Conservation (phyloP, 208 protist genomes). For the Trypanosoma vivax region DNA sequence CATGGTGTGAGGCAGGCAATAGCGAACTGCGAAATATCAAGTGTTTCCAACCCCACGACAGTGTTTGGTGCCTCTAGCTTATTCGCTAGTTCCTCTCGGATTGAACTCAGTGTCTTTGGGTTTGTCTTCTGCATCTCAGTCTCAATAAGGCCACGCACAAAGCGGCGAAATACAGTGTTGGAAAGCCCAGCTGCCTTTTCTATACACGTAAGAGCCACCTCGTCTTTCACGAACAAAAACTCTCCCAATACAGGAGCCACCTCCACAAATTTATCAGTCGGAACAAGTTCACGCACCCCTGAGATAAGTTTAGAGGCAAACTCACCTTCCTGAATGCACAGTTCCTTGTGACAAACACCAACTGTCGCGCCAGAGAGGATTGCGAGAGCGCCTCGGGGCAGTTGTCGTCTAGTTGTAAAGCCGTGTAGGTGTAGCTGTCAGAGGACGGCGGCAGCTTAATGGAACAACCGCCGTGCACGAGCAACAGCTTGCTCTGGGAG, state of each 20-base stretch:
- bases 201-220: conserved; percentile 42
- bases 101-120: conserved; percentile 50
- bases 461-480: conserved; percentile 31
- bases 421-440: conserved; percentile 13
- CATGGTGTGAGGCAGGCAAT: conserved; percentile 61
- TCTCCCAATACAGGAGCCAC: conserved; percentile 62
- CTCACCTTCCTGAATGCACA: conserved; percentile 63
- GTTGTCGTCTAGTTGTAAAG: conserved; percentile 8
- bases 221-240: conserved; percentile 83
- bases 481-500: conserved; percentile 23
- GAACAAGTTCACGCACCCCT: conserved; percentile 19
- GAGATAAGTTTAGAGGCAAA: conserved; percentile 44
- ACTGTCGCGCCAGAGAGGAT: conserved; percentile 29
- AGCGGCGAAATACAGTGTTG: conserved; percentile 71
- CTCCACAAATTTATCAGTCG: conserved; percentile 32
- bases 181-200: conserved; percentile 75
- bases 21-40: conserved; percentile 54
- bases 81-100: conserved; percentile 58
- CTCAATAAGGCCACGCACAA: conserved; percentile 48
- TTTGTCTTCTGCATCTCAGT: conserved; percentile 34
- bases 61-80: conserved; percentile 65
- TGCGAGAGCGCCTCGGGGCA: conserved; percentile 7
- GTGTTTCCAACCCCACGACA: conserved; percentile 61
- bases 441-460: conserved; percentile 19
- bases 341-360: conserved; percentile 60